A percentile compares a stretch with the other conserved stretches of the same genome.
phyloP scores from a whole-genome alignment of 202 grass and related monocot species.

The Schoenoplectus triqueter region DNA sequence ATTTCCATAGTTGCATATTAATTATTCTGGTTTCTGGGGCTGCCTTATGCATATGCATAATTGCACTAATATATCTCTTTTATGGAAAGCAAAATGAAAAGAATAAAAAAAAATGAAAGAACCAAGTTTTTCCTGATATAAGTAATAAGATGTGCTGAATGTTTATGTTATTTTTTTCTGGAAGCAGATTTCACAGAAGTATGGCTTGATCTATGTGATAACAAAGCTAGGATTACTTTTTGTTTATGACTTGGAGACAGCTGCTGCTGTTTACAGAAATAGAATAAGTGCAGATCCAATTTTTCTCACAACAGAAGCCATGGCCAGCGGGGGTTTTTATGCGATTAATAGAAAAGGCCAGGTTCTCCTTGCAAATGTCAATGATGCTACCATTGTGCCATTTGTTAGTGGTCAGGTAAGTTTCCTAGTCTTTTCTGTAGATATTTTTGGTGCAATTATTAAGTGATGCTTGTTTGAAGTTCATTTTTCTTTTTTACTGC shows the following conservation, averaged over 20 bases:
- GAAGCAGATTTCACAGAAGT: conserved; percentile 76
- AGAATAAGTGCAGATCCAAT: conserved; percentile 91
- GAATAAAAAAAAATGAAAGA: not conserved
- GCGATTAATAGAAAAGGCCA: conserved; percentile 94
- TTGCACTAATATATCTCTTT: conserved; percentile 5
- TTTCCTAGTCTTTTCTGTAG: conserved; percentile 18
- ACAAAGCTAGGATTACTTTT: conserved; percentile 97
- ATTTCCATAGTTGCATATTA: not conserved
- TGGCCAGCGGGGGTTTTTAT: conserved; percentile 88
- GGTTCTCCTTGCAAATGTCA: conserved; percentile 93
- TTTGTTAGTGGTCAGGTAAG: conserved; percentile 82
- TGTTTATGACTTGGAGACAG: conserved; percentile 90
- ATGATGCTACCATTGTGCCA: conserved; percentile 92
- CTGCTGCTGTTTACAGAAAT: conserved; percentile 80
- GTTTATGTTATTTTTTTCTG: conserved; percentile 30
- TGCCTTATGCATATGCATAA: not conserved
- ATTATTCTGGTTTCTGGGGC: not conserved
- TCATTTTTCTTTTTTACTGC: conserved; percentile 5
- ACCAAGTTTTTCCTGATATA: not conserved
- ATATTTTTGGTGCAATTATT: conserved; percentile 32
- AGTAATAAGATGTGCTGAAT: not conserved
- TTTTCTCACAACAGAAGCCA: conserved; percentile 90
- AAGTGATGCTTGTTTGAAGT: conserved; percentile 32
- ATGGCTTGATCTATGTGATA: conserved; percentile 92
- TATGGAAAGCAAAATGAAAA: not conserved